A percentile compares a stretch with the other conserved stretches of the same genome.
Evolutionary conservation across 768 basidiomycete genomes (phyloP).

Genomic region (Leccinum imitatum): DNA sequence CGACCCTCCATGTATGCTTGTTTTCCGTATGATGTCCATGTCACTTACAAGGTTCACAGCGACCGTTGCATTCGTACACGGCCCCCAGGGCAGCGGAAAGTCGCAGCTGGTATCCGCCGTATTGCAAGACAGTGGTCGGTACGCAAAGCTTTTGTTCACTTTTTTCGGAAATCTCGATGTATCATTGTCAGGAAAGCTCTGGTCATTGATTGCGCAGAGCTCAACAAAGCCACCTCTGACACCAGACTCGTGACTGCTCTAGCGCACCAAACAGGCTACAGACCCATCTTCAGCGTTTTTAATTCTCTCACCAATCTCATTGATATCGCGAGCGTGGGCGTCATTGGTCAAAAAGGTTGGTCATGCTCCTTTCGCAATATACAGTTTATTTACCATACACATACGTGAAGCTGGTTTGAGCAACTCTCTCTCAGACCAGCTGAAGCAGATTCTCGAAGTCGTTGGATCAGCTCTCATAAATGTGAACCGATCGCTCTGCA

Average conservation of each 20-base stretch:
- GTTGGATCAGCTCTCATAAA: conserved; percentile 69
- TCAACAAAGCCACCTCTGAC: conserved; percentile 71
- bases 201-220: conserved; percentile 78
- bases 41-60: conserved; percentile 37
- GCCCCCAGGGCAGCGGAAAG: conserved; percentile 85
- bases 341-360: conserved; percentile 93
- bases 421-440: conserved; percentile 74
- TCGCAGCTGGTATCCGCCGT: conserved; percentile 53
- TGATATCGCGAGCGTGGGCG: conserved; percentile 87
- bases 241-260: conserved; percentile 62
- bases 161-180: background rate
- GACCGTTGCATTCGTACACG: conserved; percentile 78
- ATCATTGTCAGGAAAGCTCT: conserved; percentile 55
- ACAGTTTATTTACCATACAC: conserved; percentile 1
- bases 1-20: conserved; percentile 67
- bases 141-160: conserved; percentile 6
- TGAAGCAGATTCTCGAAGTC: conserved; percentile 81
- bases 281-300: conserved; percentile 84
- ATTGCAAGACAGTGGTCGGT: conserved; percentile 56
- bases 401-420: conserved; percentile 69
- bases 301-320: conserved; percentile 79
- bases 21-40: background rate
- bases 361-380: background rate
- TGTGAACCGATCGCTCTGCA: conserved; percentile 53
- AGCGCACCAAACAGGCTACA: conserved; percentile 84